Conservation (phyloP, 2,329 filamentous ascomycete genomes). For the Epichloe gansuensis region DNA sequence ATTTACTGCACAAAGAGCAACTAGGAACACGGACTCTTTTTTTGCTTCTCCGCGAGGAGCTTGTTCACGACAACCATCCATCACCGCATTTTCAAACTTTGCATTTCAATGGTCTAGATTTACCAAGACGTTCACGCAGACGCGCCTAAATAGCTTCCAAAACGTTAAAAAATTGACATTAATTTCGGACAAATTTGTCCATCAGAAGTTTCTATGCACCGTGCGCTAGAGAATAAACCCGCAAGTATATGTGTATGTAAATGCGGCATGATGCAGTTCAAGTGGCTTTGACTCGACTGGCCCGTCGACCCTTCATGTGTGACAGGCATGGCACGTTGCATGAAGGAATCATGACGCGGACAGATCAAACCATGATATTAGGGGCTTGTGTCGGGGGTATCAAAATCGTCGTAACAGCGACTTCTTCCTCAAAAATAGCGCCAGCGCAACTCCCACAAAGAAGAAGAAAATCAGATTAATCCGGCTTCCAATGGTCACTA, state of each 20-base stretch:
- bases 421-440: constrained; percentile 10
- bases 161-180: background rate
- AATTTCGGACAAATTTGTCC: background rate
- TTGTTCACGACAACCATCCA: background rate
- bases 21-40: background rate
- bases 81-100: background rate
- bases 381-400: background rate
- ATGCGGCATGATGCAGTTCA: constrained; percentile 1
- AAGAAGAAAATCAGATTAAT: constrained; percentile 10
- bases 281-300: background rate
- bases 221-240: constrained; percentile 3
- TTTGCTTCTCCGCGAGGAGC: background rate
- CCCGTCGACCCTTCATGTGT: background rate
- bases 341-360: background rate
- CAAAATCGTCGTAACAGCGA: constrained; percentile 9
- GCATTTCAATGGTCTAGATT: background rate
- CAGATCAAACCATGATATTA: background rate
- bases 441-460: constrained; percentile 10
- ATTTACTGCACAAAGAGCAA: background rate
- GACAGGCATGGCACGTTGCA: background rate
- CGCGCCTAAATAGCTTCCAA: background rate
- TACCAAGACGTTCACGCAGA: background rate
- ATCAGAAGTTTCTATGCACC: background rate
- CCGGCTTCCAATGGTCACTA: constrained; percentile 9
- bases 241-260: background rate